Base-by-base conservation (phyloP, 2,329 filamentous ascomycete genomes). In the Pseudomassariella vexata region DNA sequence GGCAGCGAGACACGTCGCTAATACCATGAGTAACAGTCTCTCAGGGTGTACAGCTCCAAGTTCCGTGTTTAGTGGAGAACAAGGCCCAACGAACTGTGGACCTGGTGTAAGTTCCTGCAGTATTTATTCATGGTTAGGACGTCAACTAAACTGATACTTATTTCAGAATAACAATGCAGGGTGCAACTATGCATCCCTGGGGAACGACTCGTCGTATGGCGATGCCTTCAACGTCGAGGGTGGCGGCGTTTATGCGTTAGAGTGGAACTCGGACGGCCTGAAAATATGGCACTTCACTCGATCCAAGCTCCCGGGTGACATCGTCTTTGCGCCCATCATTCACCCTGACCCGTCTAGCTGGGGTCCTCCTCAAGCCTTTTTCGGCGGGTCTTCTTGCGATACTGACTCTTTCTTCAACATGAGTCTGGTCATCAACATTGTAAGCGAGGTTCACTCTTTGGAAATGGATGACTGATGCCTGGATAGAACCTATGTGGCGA, bases 221-320 rank as follows among this genome's bases (percentile, higher is more conserved):
- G 68, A 76, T 32, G 64, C 66, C 1, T 86, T 88, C 62, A 87
- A 88, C 51, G 64, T 64, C 8, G 71, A 55, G 21, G 66, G 69
- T 1, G 81, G 82, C n/a, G 81, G 81, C 18, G 70, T 85, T 3
- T 85, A 83, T 44, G 80, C 78, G 5, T 72, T 82, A 44, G 67
- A 82, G 47, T 92, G 85, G 84, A 80, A 80, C 30, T 60, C 65
- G 8, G 58, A 73, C 2, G 72, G 69, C 35, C 82, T 94, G 52
- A 78, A 70, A 35, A 66, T 92, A 40, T 94, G 81, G 78, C 84
- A 85, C 63, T 94, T 88, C 56, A 64, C 78, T 2, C 73, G 82
- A n/a, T 60, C 58, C 19, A 52, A 56, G 7, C 73, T 89, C 24
- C 86, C 87, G 0, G 49, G 55, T 1, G 80, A 92, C 48, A 79